Base-by-base conservation (phyloP, 2,329 filamentous ascomycete species). In the Pleoardoris graminearum region DNA sequence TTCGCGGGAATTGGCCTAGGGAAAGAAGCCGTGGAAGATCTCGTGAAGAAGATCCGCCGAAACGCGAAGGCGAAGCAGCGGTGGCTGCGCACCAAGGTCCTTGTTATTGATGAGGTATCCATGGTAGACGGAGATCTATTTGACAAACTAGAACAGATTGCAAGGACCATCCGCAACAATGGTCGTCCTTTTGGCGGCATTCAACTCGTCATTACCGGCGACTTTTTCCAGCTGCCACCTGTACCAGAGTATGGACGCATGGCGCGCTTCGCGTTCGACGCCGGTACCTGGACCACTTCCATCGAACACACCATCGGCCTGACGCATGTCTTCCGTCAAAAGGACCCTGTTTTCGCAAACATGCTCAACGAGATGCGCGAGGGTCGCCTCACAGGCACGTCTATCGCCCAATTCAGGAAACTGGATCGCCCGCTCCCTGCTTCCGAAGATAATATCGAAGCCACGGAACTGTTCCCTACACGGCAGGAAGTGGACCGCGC, bases 281-380 rank as follows among this genome's bases (percentile, higher is more conserved):
- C 92, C 7, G 84, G 84, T 2, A 96, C 92, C 0, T 99, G 95
- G 94, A 87, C 82, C 51, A 96, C 91, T 1, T 89, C 89, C 1
- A 95, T 99, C 55, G 88, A 96, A 66, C 92, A 97, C 69, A 99
- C 94, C 0, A 97, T 99, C 68, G 90, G 92, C 7, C 78, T 99
- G 44, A 96, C 92, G 1, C 90, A 97, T 66, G 90, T 99, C 10
- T 99, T 99, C 77, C 90, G 94, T 76, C 94, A 99, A 69, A 91
- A 89, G 59, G 94, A 99, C 69, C 84, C 84, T 7, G 86, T 89
- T 21, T 99, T 99, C 73, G 94, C 94, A 11, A 80, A 82, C 5
- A 99, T 99, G 92, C 82, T 99, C 46, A 99, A 99, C 68, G 93
- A 99, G 73, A 97, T 99, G 91, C 87, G 94, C 43, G 80, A 97